These are phyloP conservation scores for Fusarium subglutinans DNA, from an alignment of 2,329 filamentous ascomycete species.

Conservation along the genomic window DNA sequence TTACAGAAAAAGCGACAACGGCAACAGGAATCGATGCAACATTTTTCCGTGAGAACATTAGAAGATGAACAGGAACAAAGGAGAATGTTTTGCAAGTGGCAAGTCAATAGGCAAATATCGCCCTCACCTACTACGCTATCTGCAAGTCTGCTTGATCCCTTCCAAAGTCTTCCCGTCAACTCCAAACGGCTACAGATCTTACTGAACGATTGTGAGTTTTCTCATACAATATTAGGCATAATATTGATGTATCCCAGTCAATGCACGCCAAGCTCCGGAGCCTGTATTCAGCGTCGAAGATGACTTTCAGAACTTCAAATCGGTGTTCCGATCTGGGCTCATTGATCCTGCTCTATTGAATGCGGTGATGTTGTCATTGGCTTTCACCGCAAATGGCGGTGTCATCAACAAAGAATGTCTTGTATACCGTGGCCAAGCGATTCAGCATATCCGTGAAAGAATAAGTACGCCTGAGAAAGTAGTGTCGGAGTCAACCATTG, in stretches of 20 bases:
- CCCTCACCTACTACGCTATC: background rate
- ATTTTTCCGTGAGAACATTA: conserved; percentile 5
- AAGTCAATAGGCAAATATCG: too few species aligned
- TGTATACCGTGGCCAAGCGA: conserved; percentile 46
- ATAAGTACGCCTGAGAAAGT: conserved; percentile 43
- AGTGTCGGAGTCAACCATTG: conserved; percentile 50
- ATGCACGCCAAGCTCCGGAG: conserved; percentile 41
- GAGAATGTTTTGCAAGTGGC: rapidly evolving
- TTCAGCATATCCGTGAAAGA: conserved; percentile 47
- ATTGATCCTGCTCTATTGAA: conserved; percentile 51
- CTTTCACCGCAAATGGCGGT: conserved; percentile 42
- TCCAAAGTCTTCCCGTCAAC: conserved; percentile 21
- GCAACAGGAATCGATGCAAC: background rate
- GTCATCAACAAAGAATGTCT: conserved; percentile 48
- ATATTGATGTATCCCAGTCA: conserved; percentile 6
- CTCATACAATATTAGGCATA: rapidly evolving
- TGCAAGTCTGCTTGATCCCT: conserved; percentile 1
- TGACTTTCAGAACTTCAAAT: conserved; percentile 50
- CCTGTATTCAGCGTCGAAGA: conserved; percentile 51
- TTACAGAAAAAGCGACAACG: conserved; percentile 22
- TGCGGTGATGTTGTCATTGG: conserved; percentile 52
- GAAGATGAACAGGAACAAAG: background rate
- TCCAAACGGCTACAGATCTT: conserved; percentile 11
- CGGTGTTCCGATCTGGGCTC: conserved; percentile 46
- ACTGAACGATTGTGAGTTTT: conserved; percentile 13